Percentiles rank a stretch among this genome's conserved stretches.
Conservation (phyloP, 2,329 filamentous ascomycete genomes). For the Calonectria hawksworthii region DNA sequence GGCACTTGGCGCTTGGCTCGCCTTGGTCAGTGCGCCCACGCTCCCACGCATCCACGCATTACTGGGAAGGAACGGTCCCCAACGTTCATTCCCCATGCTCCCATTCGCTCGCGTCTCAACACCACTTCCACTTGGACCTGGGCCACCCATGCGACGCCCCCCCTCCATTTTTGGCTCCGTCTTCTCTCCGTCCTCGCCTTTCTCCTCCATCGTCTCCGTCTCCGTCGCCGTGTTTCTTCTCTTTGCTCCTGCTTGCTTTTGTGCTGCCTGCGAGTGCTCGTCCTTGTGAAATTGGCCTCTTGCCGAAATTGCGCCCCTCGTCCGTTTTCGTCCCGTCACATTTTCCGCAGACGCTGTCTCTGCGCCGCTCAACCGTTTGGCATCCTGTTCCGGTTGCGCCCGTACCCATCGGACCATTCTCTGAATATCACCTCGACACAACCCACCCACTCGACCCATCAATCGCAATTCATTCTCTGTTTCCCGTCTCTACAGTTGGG, state of each 20-base stretch:
- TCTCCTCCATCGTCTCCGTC: slow-evolving; percentile 3
- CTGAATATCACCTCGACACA: slow-evolving; percentile 10
- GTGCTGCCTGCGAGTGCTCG: neutral
- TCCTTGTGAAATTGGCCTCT: slow-evolving; percentile 14
- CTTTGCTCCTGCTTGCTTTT: neutral
- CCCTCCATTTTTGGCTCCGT: slow-evolving; percentile 8
- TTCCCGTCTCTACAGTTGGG: slow-evolving; percentile 13
- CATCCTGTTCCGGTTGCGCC: slow-evolving; percentile 20
- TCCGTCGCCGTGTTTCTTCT: neutral
- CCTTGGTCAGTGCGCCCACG: slow-evolving; percentile 9
- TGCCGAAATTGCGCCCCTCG: slow-evolving; percentile 19
- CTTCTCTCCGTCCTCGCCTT: slow-evolving; percentile 5
- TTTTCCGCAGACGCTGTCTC: neutral
- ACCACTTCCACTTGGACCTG: slow-evolving; percentile 7
- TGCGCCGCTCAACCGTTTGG: slow-evolving; percentile 9
- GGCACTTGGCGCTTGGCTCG: slow-evolving; percentile 8
- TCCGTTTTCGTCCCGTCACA: neutral
- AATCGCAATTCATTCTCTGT: neutral
- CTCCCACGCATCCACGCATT: neutral
- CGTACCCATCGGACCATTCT: slow-evolving; percentile 26
- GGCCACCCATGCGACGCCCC: slow-evolving; percentile 21
- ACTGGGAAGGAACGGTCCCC: slow-evolving; percentile 20
- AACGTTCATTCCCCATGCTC: slow-evolving; percentile 21
- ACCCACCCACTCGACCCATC: neutral
- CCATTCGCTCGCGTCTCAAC: slow-evolving; percentile 26